Conservation (phyloP, 306 rosid genomes). For the Malus orientalis region DNA sequence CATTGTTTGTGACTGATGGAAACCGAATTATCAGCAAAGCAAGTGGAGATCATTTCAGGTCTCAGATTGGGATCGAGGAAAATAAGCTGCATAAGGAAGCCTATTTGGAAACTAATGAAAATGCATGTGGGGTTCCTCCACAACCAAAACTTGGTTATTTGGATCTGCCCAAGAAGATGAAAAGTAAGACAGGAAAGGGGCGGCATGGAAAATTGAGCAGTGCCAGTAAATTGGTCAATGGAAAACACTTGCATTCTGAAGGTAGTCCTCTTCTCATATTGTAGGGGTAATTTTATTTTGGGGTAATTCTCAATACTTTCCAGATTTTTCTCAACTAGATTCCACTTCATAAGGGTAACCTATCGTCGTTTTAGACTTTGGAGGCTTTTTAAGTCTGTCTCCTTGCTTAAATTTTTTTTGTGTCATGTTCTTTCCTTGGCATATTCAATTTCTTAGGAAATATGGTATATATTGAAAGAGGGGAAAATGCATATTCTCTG, state of each 20-base stretch:
- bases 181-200: slow-evolving; percentile 25
- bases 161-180: slow-evolving; percentile 23
- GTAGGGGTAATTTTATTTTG: slow-evolving; percentile 2
- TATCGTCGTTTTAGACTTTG: slow-evolving; percentile 2
- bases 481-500: not conserved
- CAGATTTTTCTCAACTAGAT: not conserved
- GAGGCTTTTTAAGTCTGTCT: slow-evolving; percentile 4
- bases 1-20: slow-evolving; percentile 57
- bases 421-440: not conserved
- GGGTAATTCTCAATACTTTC: not conserved
- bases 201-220: slow-evolving; percentile 29
- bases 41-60: slow-evolving; percentile 16
- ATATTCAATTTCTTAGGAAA: not conserved
- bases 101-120: slow-evolving; percentile 21
- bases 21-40: slow-evolving; percentile 43
- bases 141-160: slow-evolving; percentile 25
- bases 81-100: slow-evolving; percentile 27
- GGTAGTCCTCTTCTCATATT: slow-evolving; percentile 21
- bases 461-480: not conserved
- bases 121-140: slow-evolving; percentile 37
- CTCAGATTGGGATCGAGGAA: slow-evolving; percentile 27
- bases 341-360: not conserved
- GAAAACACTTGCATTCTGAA: slow-evolving; percentile 29
- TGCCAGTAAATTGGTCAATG: slow-evolving; percentile 9
- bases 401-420: not conserved